Evolutionary conservation across 352 stramenopile genomes (phyloP).

Genomic region (Globisporangium abappressorium): DNA sequence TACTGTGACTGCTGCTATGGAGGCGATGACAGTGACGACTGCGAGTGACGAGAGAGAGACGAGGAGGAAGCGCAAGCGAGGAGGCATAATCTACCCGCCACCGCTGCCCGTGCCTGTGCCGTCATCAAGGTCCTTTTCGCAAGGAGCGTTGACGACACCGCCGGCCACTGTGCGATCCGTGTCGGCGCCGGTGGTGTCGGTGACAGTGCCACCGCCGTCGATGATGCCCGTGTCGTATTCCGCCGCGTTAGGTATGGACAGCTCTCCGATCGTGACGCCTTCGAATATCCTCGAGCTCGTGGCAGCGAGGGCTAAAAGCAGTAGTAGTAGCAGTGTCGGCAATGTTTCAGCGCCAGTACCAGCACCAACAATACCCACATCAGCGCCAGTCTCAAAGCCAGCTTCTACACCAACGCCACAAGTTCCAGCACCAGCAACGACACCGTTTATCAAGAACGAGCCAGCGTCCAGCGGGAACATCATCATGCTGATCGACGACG

Average conservation of each 20-base stretch:
- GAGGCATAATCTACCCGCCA: neutral
- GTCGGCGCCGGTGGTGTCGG: slow-evolving; percentile 16
- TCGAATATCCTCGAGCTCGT: slow-evolving; percentile 20
- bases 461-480: slow-evolving; percentile 15
- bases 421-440: neutral
- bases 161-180: slow-evolving; percentile 10
- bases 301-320: neutral
- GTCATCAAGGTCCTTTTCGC: neutral
- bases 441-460: slow-evolving; percentile 13
- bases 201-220: slow-evolving; percentile 11
- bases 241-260: slow-evolving; percentile 12
- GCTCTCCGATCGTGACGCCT: slow-evolving; percentile 14
- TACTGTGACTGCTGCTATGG: neutral
- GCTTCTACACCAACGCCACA: neutral
- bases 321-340: neutral
- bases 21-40: neutral
- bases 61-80: slow-evolving; percentile 14
- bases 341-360: neutral
- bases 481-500: slow-evolving; percentile 35
- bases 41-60: neutral
- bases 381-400: neutral
- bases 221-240: slow-evolving; percentile 24
- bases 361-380: neutral
- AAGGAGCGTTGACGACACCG: neutral
- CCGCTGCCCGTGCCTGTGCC: neutral